phyloP scores from a whole-genome alignment of 768 basidiomycete genomes.

The Fibroporia radiculosa region DNA sequence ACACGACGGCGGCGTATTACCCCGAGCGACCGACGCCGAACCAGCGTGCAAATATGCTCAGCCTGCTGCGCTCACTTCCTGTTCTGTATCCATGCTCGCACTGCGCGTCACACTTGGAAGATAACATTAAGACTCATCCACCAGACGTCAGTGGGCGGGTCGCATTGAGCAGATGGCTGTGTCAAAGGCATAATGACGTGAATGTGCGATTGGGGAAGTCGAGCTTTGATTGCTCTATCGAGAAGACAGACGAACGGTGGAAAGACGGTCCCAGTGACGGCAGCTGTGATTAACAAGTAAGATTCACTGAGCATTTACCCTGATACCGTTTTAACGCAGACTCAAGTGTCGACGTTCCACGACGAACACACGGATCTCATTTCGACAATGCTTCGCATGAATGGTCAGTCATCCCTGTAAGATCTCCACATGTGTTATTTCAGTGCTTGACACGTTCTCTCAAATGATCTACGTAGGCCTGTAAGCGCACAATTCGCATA shows the following conservation, averaged over 20 bases:
- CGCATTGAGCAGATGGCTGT: conserved; percentile 78
- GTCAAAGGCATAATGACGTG: conserved; percentile 88
- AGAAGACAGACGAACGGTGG: conserved; percentile 82
- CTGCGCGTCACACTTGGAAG: conserved; percentile 79
- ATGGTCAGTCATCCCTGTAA: no score
- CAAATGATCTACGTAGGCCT: no score
- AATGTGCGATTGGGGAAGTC: conserved; percentile 82
- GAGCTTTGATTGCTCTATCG: conserved; percentile 61
- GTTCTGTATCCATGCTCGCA: conserved; percentile 81
- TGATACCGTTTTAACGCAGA: no score
- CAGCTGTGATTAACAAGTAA: conserved; percentile 60
- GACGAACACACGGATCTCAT: no score
- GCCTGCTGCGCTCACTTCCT: conserved; percentile 70
- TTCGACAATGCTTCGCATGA: no score
- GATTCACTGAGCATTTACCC: no score
- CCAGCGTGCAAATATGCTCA: conserved; percentile 80
- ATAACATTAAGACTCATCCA: conserved; percentile 55
- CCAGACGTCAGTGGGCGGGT: conserved; percentile 72
- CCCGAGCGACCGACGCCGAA: conserved; percentile 69
- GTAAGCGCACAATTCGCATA: no score
- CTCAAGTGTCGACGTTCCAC: no score
- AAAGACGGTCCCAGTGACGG: conserved; percentile 85
- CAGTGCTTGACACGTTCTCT: no score
- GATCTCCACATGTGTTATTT: no score
- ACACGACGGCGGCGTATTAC: conserved; percentile 93